Evolutionary conservation across 2,329 filamentous ascomycete species (phyloP).

Genomic region (Paecilomyces formosus): DNA sequence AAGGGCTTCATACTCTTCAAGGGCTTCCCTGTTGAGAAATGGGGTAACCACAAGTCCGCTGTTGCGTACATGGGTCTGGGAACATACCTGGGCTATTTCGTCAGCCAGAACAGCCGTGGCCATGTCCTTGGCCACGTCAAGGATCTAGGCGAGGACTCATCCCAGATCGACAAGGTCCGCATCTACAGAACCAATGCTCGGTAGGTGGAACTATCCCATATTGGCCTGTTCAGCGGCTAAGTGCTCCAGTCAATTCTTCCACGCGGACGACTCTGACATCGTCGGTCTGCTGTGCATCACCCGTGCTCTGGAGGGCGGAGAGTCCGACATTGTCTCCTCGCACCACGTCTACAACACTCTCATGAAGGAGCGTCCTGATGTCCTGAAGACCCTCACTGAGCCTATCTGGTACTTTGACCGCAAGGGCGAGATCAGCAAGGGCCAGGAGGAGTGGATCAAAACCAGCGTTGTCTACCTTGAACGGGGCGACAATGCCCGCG

Average conservation of each 20-base stretch:
- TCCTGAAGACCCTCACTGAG: conserved; percentile 64
- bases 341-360: conserved; percentile 79
- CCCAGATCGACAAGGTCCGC: conserved; percentile 75
- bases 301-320: conserved; percentile 71
- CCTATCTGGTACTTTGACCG: conserved; percentile 90
- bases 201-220: conserved; percentile 18
- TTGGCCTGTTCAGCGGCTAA: background rate
- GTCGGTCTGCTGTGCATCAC: conserved; percentile 78
- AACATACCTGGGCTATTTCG: conserved; percentile 79
- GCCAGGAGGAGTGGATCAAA: conserved; percentile 67
- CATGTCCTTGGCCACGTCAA: conserved; percentile 87
- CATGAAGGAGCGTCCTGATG: conserved; percentile 66
- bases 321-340: conserved; percentile 71
- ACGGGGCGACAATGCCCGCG: conserved; percentile 54
- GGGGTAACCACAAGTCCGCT: conserved; percentile 72
- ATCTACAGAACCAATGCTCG: conserved; percentile 84
- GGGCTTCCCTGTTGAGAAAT: conserved; percentile 66
- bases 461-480: conserved; percentile 72
- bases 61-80: conserved; percentile 87
- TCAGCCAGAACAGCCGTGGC: conserved; percentile 76
- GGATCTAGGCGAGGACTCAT: conserved; percentile 74
- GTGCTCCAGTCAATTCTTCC: conserved; percentile 63
- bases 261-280: conserved; percentile 74
- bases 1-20: conserved; percentile 91
- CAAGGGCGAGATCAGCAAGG: conserved; percentile 71